Percentiles rank a stretch among this genome's conserved stretches.
Evolutionary conservation across 768 basidiomycete genomes (phyloP).

Genomic region (Tubosaeta brunneosetosa): DNA sequence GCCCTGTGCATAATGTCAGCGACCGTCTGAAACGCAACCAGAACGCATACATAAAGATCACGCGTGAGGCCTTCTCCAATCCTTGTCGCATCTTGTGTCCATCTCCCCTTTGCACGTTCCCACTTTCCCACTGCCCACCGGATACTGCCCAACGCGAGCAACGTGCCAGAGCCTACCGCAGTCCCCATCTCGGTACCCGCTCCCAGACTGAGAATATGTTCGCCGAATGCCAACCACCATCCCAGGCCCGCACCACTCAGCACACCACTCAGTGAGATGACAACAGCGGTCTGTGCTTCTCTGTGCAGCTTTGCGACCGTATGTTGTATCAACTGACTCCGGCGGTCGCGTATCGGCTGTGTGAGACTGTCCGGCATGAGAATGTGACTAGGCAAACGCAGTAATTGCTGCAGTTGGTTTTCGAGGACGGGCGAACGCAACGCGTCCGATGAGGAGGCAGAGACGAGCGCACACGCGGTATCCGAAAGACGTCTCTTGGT

Average conservation of each 20-base stretch:
- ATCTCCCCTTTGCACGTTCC: constrained; percentile 62
- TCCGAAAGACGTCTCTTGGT: constrained; percentile 42
- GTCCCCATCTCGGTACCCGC: constrained; percentile 49
- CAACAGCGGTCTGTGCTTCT: constrained; percentile 55
- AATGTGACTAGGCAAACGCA: constrained; percentile 40
- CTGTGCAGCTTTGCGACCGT: constrained; percentile 59
- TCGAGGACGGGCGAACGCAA: constrained; percentile 52
- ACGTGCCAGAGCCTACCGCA: constrained; percentile 53
- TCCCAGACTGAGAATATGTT: constrained; percentile 33
- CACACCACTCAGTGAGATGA: constrained; percentile 47
- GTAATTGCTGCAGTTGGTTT: constrained; percentile 55
- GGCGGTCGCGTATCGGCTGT: constrained; percentile 47
- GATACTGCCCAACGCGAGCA: constrained; percentile 46
- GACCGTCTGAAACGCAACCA: not conserved
- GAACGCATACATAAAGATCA: constrained; percentile 52
- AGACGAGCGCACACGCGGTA: constrained; percentile 39
- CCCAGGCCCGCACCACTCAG: constrained; percentile 47
- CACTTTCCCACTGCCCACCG: constrained; percentile 64
- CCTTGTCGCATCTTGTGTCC: constrained; percentile 65
- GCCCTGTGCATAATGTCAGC: constrained; percentile 32
- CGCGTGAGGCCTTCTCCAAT: constrained; percentile 59
- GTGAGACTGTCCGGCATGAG: constrained; percentile 46
- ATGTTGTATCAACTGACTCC: constrained; percentile 47
- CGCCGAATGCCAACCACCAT: constrained; percentile 49
- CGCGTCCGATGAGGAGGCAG: constrained; percentile 24